phyloP scores from a whole-genome alignment of 1,284 basidiomycete genomes.

The Ganoderma resinaceum region DNA sequence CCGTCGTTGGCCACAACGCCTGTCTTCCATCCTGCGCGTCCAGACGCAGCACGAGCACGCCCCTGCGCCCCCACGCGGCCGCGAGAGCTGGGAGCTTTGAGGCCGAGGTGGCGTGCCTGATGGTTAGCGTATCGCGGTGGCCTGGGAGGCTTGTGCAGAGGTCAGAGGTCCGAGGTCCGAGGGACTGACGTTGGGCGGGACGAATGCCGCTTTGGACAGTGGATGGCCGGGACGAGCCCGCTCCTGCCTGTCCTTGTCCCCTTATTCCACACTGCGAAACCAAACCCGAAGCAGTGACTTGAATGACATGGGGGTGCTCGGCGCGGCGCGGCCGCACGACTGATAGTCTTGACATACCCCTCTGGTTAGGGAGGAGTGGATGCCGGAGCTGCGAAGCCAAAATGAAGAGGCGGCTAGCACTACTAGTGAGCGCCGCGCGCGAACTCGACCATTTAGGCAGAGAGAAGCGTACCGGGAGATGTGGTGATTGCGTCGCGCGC shows the following conservation, averaged over 20 bases:
- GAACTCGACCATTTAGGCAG: not conserved
- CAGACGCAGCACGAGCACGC: not conserved
- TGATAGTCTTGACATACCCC: not conserved
- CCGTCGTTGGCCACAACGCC: not conserved
- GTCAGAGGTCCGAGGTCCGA: not conserved
- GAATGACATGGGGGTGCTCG: not conserved
- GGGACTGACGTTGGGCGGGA: not conserved
- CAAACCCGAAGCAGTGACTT: not conserved
- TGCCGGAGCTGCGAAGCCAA: not conserved
- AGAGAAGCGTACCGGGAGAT: not conserved
- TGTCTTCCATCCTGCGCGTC: not conserved
- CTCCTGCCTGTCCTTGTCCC: not conserved
- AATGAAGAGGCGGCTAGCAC: not conserved
- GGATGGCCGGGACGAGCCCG: not conserved
- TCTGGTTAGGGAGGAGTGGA: not conserved
- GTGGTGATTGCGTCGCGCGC: not conserved
- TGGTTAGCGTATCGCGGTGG: not conserved
- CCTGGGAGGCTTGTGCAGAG: not conserved
- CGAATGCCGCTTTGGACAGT: not conserved
- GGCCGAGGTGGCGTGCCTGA: not conserved
- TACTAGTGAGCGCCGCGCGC: not conserved
- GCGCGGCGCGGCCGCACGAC: not conserved
- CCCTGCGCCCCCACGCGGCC: constrained; percentile 1
- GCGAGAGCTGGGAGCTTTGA: not conserved
- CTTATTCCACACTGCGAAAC: not conserved